Conservation (phyloP, 2,329 filamentous ascomycete genomes). For the Colletotrichum falcatum region DNA sequence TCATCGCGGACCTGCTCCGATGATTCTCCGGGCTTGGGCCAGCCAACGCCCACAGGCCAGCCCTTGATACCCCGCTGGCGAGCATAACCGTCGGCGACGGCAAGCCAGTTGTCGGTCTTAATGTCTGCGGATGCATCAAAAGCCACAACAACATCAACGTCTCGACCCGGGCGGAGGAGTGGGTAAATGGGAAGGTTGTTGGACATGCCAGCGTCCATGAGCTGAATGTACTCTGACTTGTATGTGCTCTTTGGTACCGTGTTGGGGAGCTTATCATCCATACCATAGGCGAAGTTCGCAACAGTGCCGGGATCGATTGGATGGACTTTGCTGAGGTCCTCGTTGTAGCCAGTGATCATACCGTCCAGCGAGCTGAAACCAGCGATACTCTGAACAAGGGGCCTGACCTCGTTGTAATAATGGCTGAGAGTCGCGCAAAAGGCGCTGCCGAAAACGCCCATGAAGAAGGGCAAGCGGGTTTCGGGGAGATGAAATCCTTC, state of each 20-base stretch:
- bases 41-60: conserved; percentile 95
- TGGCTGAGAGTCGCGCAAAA: conserved; percentile 96
- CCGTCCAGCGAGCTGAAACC: conserved; percentile 84
- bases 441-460: conserved; percentile 96
- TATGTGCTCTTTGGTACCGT: conserved; percentile 85
- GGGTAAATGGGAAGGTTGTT: conserved; percentile 98
- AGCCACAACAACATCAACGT: conserved; percentile 90
- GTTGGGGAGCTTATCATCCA: conserved; percentile 79
- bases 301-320: conserved; percentile 92
- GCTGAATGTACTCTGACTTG: conserved; percentile 76
- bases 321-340: conserved; percentile 90
- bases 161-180: conserved; percentile 85
- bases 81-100: conserved; percentile 92
- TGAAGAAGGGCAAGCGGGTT: conserved; percentile 81
- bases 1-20: conserved; percentile 71
- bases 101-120: conserved; percentile 95
- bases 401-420: conserved; percentile 95
- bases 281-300: conserved; percentile 88
- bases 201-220: conserved; percentile 99
- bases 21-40: conserved; percentile 76
- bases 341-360: conserved; percentile 80
- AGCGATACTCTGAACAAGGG: conserved; percentile 78
- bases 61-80: conserved; percentile 90
- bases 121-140: conserved; percentile 97
- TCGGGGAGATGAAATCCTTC: conserved; percentile 82